phyloP scores from a whole-genome alignment of 768 basidiomycete genomes.

The Leucocoprinus leucothites region DNA sequence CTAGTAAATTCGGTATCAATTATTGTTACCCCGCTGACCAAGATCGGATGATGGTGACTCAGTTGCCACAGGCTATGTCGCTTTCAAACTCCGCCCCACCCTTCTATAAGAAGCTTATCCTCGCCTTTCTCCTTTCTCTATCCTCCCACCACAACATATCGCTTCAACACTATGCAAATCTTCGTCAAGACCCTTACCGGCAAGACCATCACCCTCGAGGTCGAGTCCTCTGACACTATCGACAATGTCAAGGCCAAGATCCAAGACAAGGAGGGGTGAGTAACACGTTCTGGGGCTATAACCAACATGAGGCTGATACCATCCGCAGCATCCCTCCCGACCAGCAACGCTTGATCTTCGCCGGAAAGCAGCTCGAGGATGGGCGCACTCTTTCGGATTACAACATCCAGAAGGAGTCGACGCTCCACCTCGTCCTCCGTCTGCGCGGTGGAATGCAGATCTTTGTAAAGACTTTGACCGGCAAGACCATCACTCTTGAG shows the following conservation, averaged over 20 bases:
- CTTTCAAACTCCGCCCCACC: conserved; percentile 37
- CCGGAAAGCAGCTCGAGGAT: conserved; percentile 94
- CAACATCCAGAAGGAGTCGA: conserved; percentile 95
- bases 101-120: conserved; percentile 24
- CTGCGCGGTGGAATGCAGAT: conserved; percentile 92
- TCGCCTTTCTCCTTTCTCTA: conserved; percentile 13
- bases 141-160: conserved; percentile 14
- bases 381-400: conserved; percentile 88
- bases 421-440: conserved; percentile 85
- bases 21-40: conserved; percentile 1
- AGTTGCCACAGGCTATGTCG: conserved; percentile 7
- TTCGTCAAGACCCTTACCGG: conserved; percentile 77
- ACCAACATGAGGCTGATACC: conserved; percentile 6
- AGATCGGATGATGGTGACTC: conserved; percentile 8
- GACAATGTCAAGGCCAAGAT: conserved; percentile 83
- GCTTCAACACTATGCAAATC: conserved; percentile 36
- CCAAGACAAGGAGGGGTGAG: conserved; percentile 75
- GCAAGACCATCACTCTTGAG: conserved; percentile 91
- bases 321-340: conserved; percentile 68
- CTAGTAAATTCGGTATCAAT: not conserved
- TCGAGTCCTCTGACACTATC: conserved; percentile 75
- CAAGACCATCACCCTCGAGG: conserved; percentile 89
- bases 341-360: conserved; percentile 95
- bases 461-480: conserved; percentile 80
- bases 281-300: not conserved